Base-by-base conservation (phyloP, 805 yeast genomes). In the Candida adriatica region DNA sequence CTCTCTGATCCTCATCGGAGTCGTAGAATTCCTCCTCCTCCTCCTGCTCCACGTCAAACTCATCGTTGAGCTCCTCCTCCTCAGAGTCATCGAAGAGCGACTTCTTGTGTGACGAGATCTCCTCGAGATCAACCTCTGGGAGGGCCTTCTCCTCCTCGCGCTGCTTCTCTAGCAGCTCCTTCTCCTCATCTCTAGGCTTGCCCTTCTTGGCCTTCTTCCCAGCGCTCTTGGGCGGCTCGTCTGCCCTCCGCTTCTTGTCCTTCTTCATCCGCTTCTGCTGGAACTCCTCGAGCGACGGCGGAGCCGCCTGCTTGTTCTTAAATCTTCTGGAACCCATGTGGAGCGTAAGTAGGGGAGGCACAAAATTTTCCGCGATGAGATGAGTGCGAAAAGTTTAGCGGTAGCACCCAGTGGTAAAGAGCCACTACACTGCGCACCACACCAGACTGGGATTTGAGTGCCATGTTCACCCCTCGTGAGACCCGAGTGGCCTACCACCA, bases 251-350 rank as follows among this genome's bases (percentile, higher is more conserved):
- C 37, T 35, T 39, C 38, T 24, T 35, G 21, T 16, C 31, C 31
- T 41, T 41, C 48, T 48, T 49, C 41, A 49, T 53, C 30, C 51
- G 55, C 31, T 63, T 66, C 48, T 62, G 73, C 39, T 69, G 68
- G 56, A 88, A 79, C 51, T 90, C 95, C 27, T 90, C 97, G 41
- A 79, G 65, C 6, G 87, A 55, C 21, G 96, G 96, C 46, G 97
- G 97, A 37, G 73, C 83, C 27, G 86, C 92, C 64, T 90, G 97
- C 68, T 85, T 90, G 51, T 85, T 81, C 61, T 81, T 86, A 37
- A 85, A 84, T 66, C 84, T 79, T 73, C 95, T 81, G 40, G 64
- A 61, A 58, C 97, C 97, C 95, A 88, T 85, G 14, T 10, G n/a
- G n/a, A n/a, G n/a, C n/a, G n/a, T n/a, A n/a, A n/a, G n/a, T n/a